These are phyloP conservation scores for Pythium grandisporangium DNA, from an alignment of 352 stramenopile genomes.

Conservation along the genomic window DNA sequence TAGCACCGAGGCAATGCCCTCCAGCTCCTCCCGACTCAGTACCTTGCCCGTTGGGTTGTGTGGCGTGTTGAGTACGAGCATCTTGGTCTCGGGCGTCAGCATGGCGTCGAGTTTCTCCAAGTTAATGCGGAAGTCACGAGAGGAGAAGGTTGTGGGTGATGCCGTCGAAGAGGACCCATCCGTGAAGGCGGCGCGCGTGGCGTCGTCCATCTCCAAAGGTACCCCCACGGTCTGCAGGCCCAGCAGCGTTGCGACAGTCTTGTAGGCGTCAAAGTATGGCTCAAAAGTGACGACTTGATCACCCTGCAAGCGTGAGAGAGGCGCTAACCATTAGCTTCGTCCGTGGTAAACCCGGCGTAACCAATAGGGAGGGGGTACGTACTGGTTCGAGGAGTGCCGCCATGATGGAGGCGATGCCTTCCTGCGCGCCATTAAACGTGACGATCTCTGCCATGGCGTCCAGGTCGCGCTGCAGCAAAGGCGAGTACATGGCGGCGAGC, in stretches of 20 bases:
- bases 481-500: slow-evolving; percentile 75
- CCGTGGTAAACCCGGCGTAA: not conserved
- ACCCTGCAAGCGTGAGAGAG: too few species aligned
- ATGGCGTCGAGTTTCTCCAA: slow-evolving; percentile 68
- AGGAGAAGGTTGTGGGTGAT: slow-evolving; percentile 38
- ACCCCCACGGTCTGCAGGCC: slow-evolving; percentile 68
- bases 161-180: slow-evolving; percentile 7
- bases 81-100: slow-evolving; percentile 89
- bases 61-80: slow-evolving; percentile 97
- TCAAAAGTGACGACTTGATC: slow-evolving; percentile 86
- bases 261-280: slow-evolving; percentile 88
- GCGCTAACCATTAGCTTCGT: not conserved
- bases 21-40: slow-evolving; percentile 91
- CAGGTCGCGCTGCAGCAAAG: slow-evolving; percentile 48
- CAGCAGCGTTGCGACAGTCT: slow-evolving; percentile 77
- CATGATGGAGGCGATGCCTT: slow-evolving; percentile 80
- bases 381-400: slow-evolving; percentile 65
- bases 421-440: slow-evolving; percentile 83
- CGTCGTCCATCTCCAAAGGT: slow-evolving; percentile 43
- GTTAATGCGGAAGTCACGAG: slow-evolving; percentile 80
- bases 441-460: slow-evolving; percentile 76
- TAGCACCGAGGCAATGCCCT: slow-evolving; percentile 84
- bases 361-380: slow-evolving; percentile 2
- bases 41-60: slow-evolving; percentile 99
- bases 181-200: slow-evolving; percentile 36